These are phyloP conservation scores for Phytophthora idaei DNA, from an alignment of 352 stramenopile species.

Conservation along the genomic window DNA sequence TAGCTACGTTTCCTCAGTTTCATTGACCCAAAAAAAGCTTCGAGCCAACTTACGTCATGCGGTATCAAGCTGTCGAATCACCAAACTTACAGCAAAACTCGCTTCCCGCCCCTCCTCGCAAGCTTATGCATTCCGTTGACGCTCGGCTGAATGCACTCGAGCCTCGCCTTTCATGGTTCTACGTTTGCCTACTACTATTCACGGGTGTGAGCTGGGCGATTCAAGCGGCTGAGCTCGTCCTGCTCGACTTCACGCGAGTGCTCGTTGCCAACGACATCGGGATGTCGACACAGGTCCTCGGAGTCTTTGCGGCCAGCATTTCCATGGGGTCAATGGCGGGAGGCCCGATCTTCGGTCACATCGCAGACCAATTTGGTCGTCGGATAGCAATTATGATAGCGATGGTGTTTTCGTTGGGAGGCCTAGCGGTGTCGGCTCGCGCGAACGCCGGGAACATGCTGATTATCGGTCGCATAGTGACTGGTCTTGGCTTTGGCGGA, in stretches of 20 bases:
- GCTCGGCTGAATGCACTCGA: slow-evolving; percentile 28
- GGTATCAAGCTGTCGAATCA: slow-evolving; percentile 22
- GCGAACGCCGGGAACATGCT: slow-evolving; percentile 31
- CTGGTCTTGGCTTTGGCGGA: slow-evolving; percentile 44
- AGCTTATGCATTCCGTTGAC: slow-evolving; percentile 3
- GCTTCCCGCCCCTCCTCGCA: slow-evolving; percentile 4
- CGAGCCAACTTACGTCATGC: background rate
- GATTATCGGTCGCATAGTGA: slow-evolving; percentile 37
- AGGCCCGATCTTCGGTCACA: slow-evolving; percentile 39
- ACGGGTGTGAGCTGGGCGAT: slow-evolving; percentile 46
- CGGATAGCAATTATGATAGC: slow-evolving; percentile 34
- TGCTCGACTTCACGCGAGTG: slow-evolving; percentile 46
- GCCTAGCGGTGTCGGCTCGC: slow-evolving; percentile 32
- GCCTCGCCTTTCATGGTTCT: slow-evolving; percentile 35
- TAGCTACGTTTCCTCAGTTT: background rate
- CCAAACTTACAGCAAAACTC: slow-evolving; percentile 6
- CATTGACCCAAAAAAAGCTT: background rate
- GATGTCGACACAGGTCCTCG: slow-evolving; percentile 32
- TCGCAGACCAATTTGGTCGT: slow-evolving; percentile 43
- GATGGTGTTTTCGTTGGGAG: slow-evolving; percentile 38
- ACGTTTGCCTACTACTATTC: slow-evolving; percentile 39
- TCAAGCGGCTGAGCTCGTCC: slow-evolving; percentile 42
- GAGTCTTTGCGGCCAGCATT: slow-evolving; percentile 38
- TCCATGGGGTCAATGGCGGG: slow-evolving; percentile 34
- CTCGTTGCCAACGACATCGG: slow-evolving; percentile 36